Evolutionary conservation across 306 rosid genomes (phyloP).

Genomic region (Begonia fuchsioides): DNA sequence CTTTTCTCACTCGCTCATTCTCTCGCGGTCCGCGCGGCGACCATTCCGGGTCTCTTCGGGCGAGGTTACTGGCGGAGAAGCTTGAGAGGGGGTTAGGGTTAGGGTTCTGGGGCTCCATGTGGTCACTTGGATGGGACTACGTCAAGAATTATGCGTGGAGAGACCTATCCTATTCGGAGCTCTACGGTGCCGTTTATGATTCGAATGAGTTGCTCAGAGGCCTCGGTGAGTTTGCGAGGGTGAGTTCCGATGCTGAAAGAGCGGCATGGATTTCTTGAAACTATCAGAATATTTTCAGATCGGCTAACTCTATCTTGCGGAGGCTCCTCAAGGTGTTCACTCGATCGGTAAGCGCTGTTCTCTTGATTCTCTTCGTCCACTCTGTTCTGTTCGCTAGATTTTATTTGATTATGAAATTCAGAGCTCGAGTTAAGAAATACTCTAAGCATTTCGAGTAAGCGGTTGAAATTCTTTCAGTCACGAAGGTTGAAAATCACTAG

Average conservation of each 20-base stretch:
- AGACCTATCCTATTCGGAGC: conserved; percentile 25
- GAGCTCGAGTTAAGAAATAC: too few relatives aligned
- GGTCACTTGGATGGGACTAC: conserved; percentile 60
- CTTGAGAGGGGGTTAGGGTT: conserved; percentile 31
- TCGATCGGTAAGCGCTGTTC: conserved; percentile 36
- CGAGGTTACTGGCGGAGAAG: conserved; percentile 26
- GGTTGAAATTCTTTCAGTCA: too few relatives aligned
- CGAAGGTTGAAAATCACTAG: too few relatives aligned
- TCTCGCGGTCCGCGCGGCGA: conserved; percentile 56
- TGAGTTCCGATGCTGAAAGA: conserved; percentile 29
- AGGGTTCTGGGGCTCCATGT: conserved; percentile 29
- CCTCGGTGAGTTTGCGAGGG: conserved; percentile 35
- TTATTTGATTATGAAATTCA: neutral
- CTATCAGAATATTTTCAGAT: conserved; percentile 34
- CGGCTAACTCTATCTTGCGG: conserved; percentile 25
- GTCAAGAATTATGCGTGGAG: conserved; percentile 39
- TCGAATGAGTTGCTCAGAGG: conserved; percentile 37
- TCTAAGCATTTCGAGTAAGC: too few relatives aligned
- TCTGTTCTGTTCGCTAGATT: neutral
- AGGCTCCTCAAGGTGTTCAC: conserved; percentile 40
- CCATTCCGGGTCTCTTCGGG: conserved; percentile 39
- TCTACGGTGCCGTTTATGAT: conserved; percentile 42
- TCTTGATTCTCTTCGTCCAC: neutral
- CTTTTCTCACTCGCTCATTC: conserved; percentile 51
- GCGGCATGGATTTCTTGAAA: conserved; percentile 37